A percentile compares a stretch with the other conserved stretches of the same genome.
phyloP scores from a whole-genome alignment of 495 filamentous ascomycete species.

The Oidiodendron maius region DNA sequence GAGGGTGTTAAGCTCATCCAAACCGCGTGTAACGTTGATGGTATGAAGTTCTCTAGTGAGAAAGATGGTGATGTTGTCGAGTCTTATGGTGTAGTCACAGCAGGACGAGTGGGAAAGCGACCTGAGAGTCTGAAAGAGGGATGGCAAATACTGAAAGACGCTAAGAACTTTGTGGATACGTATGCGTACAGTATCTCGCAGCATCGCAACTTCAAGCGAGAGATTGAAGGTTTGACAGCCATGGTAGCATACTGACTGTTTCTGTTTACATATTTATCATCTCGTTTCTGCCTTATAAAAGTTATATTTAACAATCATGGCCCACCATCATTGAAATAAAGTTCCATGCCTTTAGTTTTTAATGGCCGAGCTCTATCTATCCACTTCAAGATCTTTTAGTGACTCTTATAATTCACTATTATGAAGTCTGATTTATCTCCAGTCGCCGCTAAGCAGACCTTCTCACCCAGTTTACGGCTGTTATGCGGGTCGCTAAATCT shows the following conservation, averaged over 20 bases:
- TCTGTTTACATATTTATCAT: no score
- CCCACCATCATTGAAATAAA: no score
- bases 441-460: no score
- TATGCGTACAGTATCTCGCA: constrained; percentile 60
- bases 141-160: constrained; percentile 53
- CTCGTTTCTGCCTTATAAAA: no score
- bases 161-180: constrained; percentile 58
- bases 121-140: constrained; percentile 49
- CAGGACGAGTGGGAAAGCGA: constrained; percentile 33
- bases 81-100: constrained; percentile 66
- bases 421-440: no score
- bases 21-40: constrained; percentile 49
- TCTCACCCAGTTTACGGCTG: no score
- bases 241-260: constrained; percentile 38
- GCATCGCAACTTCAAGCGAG: constrained; percentile 66
- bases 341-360: no score
- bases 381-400: no score
- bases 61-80: constrained; percentile 50
- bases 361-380: no score
- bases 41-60: constrained; percentile 41
- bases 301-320: no score
- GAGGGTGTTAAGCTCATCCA: constrained; percentile 63
- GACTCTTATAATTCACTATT: no score
- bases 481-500: no score
- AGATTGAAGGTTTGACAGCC: constrained; percentile 58